A percentile compares a stretch with the other conserved stretches of the same genome.
phyloP scores from a whole-genome alignment of 441 rosid species.

The Arabidopsis lyrata region DNA sequence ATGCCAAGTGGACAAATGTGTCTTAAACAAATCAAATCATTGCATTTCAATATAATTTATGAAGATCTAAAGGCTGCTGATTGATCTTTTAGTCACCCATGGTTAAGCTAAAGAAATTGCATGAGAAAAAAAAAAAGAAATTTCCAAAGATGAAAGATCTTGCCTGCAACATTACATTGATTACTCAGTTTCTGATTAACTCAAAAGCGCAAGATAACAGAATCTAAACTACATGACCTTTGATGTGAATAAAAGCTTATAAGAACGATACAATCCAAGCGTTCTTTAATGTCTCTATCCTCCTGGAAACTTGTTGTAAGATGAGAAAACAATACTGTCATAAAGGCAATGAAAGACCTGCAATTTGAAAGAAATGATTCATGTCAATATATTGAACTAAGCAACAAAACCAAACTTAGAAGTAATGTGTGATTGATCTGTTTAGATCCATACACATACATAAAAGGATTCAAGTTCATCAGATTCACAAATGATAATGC shows the following conservation, averaged over 20 bases:
- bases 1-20: conserved; percentile 22
- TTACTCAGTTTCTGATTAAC: conserved; percentile 21
- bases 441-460: conserved; percentile 13
- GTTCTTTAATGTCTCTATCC: conserved; percentile 11
- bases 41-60: conserved; percentile 11
- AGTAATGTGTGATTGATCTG: not conserved
- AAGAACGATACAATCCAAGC: not conserved
- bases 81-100: conserved; percentile 14
- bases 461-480: conserved; percentile 2
- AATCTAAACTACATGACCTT: conserved; percentile 7
- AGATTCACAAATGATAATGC: conserved; percentile 7
- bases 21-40: conserved; percentile 16
- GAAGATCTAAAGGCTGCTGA: not conserved
- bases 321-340: conserved; percentile 28
- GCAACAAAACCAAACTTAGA: not conserved
- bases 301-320: conserved; percentile 10
- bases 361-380: not conserved
- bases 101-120: conserved; percentile 17
- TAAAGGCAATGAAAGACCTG: conserved; percentile 53
- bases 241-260: not conserved
- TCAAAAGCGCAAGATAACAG: conserved; percentile 5
- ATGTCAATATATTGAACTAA: conserved; percentile 27
- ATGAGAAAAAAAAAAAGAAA: not conserved
- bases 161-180: conserved; percentile 28
- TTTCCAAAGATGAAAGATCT: conserved; percentile 24